Base-by-base conservation (phyloP, 306 rosid species). In the Cajanus cajan region DNA sequence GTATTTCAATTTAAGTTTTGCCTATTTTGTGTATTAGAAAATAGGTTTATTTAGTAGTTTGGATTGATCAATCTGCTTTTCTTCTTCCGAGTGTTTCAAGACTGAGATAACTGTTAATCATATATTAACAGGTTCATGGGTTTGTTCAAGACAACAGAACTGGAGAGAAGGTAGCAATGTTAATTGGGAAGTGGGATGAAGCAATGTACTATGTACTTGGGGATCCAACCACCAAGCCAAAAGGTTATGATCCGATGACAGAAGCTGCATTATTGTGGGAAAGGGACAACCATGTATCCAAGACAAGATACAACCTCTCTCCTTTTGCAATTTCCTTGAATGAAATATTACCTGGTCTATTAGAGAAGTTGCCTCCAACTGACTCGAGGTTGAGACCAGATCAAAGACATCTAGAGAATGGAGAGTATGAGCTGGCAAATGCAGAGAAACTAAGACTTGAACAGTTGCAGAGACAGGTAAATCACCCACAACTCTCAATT, bases 331-430 rank as follows among this genome's bases (percentile, higher is more conserved):
- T 93, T 79, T 90, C 99, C 28, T 86, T 93, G 79, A 95, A 95
- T 82, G 99, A 95, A 85, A 70, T 95, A 69, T 89, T 87, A 41
- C 93, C 99, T 39, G 97, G 88, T 16, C 80, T 93, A 82, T 71
- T 33, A 81, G 96, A 80, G 51, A 89, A 68, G 76, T 84, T 95
- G 88, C 98, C 99, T 62, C 99, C 96, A 19, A 90, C 98, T 25
- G 99, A 95, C 87, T 95, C 98, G 3, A 93, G 99, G 87, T 88
- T 95, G 82, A 91, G 99, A 82, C 99, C 99, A 43, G 99, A 95
- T 85, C 99, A 93, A 85, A 91, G 98, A 79, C 90, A 91, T 88
- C 77, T 93, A 62, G 99, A 95, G 87, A 93, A 95, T 73, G 99
- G 99, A 78, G 98, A 95, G 54, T 95, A 95, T 37, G 98, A 93